Evolutionary conservation across 2,329 filamentous ascomycete genomes (phyloP), one percentile per base, ranked within the genome.

Genomic region (Ophioceras dolichostomum): DNA sequence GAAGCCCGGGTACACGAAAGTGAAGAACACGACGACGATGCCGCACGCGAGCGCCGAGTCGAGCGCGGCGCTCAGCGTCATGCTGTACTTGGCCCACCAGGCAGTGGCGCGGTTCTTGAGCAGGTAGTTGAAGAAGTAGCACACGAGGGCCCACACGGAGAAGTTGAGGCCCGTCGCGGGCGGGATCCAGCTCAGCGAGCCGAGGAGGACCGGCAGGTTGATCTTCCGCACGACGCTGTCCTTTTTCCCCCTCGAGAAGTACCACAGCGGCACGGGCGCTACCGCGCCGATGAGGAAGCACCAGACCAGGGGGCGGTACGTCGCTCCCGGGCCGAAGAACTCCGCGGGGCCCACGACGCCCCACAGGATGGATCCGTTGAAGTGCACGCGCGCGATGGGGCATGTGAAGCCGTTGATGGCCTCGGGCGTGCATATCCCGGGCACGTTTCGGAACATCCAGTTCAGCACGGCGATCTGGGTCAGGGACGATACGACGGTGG

Each of bases 21-120:
- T 83, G 49, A 94, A 89, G 54, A 93, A 93, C 19, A 91, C 78
- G 4, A 89, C 72, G 9, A 93, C 77, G 26, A 91, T 79, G 20
- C 83, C 83, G 49, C 88, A 83, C 1, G 86, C 85, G 16, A 93
- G 63, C 1, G 85, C 84, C 1, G 81, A 87, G 53, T 93, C 86
- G 39, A 93, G 66, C 2, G 83, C 86, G 0, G 85, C 85, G 40
- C 79, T 85, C 37, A 93, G 64, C 4, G 84, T 88, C 83, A 93
- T 91, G 29, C 83, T 89, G 56, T 93, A 93, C 58, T 93, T 91
- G 34, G 76, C 76, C 86, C 86, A 93, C 86, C 86, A 94, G 2
- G 74, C 77, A 21, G 66, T 67, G 19, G 75, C 79, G 17, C 79
- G 67, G 26, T 73, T 73, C 52, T 79, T 76, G 50, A 93, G 70